Evolutionary conservation across 2,329 filamentous ascomycete genomes (phyloP).

Genomic region (Clonostachys chloroleuca): DNA sequence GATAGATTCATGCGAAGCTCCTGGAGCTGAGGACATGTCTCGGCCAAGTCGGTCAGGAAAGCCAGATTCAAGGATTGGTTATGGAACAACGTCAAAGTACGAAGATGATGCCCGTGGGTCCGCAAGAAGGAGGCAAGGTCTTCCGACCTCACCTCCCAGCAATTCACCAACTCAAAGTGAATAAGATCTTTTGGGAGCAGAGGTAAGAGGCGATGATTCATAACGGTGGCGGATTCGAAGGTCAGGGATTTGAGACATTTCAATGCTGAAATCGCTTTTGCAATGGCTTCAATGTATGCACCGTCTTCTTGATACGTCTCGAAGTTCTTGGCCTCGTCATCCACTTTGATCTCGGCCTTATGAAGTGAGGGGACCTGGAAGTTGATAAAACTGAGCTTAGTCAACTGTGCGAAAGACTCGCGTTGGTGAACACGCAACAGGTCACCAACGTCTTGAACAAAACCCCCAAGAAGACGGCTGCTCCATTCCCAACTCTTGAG

Average conservation of each 20-base stretch:
- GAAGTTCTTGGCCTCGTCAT: constrained; percentile 20
- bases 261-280: constrained; percentile 36
- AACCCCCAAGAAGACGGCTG: constrained; percentile 42
- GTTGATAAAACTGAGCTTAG: constrained; percentile 57
- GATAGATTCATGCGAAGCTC: constrained; percentile 73
- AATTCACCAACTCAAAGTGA: constrained; percentile 73
- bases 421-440: constrained; percentile 48
- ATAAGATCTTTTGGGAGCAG: constrained; percentile 62
- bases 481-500: constrained; percentile 60
- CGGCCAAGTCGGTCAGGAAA: constrained; percentile 65
- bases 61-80: constrained; percentile 74
- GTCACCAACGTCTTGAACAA: constrained; percentile 39
- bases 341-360: constrained; percentile 23
- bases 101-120: constrained; percentile 63
- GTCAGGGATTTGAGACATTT: constrained; percentile 61
- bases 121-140: constrained; percentile 62
- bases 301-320: constrained; percentile 31
- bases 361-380: constrained; percentile 51
- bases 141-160: constrained; percentile 67
- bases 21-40: constrained; percentile 66
- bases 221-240: constrained; percentile 70
- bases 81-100: constrained; percentile 66
- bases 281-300: constrained; percentile 30
- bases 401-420: constrained; percentile 50
- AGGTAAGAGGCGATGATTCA: constrained; percentile 64